Base-by-base conservation (phyloP, 1,284 basidiomycete genomes). In the Hemileia vastatrix region DNA sequence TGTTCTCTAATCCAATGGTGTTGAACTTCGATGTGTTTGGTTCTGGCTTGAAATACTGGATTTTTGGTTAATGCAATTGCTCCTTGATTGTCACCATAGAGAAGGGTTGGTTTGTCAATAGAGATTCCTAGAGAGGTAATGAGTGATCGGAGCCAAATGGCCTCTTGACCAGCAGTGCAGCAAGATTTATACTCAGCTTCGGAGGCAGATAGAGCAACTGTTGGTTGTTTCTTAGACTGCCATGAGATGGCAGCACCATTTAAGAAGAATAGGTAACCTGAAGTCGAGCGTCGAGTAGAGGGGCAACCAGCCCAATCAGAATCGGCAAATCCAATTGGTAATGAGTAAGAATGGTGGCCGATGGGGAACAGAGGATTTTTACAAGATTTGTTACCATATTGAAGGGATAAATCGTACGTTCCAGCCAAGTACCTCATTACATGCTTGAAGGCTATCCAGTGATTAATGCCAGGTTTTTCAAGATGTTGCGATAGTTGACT, bases 21-120 rank as follows among this genome's bases (percentile, higher is more conserved):
- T 1, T 65, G 64, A 13, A 80, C 70, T 47, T 78, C 74, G 49
- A 81, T 79, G 62, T 82, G 80, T 65, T 81, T 81, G 13, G 72
- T 68, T 0, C 71, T 66, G 0, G 67, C 49, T 50, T 78, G 75
- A 2, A 62, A 64, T 3, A 71, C 69, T 0, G 76, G 70, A 56
- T 78, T 77, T 6, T 74, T 43, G 0, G 77, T 69, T 0, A 81
- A 63, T 0, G 66, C 52, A 31, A 80, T 76, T 0, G 77, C 69
- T 0, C 75, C 70, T 6, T 70, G 60, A 65, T 81, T 81, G 67
- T 82, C 78, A 9, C 18, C 24, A 15, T 19, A 47, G 4, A 57
- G 13, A n/a, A n/a, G n/a, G n/a, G n/a, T n/a, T n/a, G n/a, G n/a
- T n/a, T n/a, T n/a, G n/a, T n/a, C n/a, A n/a, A n/a, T n/a, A n/a